Evolutionary conservation across 2,329 filamentous ascomycete species (phyloP).

Genomic region (Colletotrichum nymphaeae): DNA sequence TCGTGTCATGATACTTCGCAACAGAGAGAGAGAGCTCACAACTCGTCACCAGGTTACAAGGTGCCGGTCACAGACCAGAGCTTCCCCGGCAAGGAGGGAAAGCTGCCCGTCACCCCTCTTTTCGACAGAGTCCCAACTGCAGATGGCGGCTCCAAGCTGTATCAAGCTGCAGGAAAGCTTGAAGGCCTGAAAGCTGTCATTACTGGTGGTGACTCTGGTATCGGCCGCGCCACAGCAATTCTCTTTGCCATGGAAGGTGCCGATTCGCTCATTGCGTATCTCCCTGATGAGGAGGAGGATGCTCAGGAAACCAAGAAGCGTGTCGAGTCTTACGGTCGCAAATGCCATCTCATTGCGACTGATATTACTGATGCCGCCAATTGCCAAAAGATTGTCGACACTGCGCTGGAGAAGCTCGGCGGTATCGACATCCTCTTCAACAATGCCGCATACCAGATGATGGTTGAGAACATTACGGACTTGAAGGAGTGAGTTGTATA

Average conservation of each 20-base stretch:
- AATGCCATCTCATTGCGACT: constrained; percentile 72
- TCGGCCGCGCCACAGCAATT: constrained; percentile 80
- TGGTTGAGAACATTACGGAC: constrained; percentile 77
- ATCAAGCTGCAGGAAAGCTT: constrained; percentile 82
- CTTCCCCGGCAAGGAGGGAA: constrained; percentile 55
- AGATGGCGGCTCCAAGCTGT: constrained; percentile 75
- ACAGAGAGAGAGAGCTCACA: neutral
- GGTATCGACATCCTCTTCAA: constrained; percentile 80
- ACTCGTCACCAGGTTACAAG: constrained; percentile 45
- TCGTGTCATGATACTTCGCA: too few species aligned
- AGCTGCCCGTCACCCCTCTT: constrained; percentile 67
- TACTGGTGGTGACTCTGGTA: constrained; percentile 84
- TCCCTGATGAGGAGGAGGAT: constrained; percentile 81
- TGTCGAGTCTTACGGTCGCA: constrained; percentile 74
- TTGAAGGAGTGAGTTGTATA: constrained; percentile 69
- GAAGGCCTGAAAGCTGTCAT: constrained; percentile 81
- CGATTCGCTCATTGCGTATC: constrained; percentile 77
- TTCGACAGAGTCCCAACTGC: constrained; percentile 75
- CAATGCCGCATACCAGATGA: constrained; percentile 77
- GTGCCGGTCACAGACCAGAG: constrained; percentile 54
- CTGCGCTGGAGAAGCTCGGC: constrained; percentile 73
- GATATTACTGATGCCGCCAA: constrained; percentile 75
- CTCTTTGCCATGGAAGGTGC: constrained; percentile 87
- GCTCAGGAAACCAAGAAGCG: constrained; percentile 78
- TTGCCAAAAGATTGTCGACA: constrained; percentile 76